phyloP scores from a whole-genome alignment of 1,139 yeast species.

The Yamadazyma songkhlaensis region DNA sequence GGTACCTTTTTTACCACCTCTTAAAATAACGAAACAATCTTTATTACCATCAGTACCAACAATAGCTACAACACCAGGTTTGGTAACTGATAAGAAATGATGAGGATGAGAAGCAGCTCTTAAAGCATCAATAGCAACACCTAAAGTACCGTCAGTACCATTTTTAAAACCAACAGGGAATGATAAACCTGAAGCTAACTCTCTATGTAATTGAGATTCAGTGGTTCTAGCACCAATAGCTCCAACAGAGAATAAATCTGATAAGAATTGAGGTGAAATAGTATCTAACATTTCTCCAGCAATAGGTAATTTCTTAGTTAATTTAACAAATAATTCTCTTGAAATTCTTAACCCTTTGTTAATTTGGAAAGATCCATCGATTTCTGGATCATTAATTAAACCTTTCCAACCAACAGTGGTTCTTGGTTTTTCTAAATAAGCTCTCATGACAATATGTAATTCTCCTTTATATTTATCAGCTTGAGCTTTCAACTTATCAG shows the following conservation, averaged over 20 bases:
- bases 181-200: constrained; percentile 89
- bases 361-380: constrained; percentile 90
- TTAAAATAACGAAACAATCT: constrained; percentile 84
- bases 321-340: constrained; percentile 78
- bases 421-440: constrained; percentile 96
- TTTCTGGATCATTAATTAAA: constrained; percentile 93
- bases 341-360: constrained; percentile 91
- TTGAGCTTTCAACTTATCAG: constrained; percentile 57
- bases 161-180: constrained; percentile 98
- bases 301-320: constrained; percentile 80
- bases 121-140: constrained; percentile 91
- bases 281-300: constrained; percentile 98
- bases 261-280: constrained; percentile 88
- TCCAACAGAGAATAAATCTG: constrained; percentile 88
- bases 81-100: constrained; percentile 91
- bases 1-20: constrained; percentile 95
- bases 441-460: constrained; percentile 89
- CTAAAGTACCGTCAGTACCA: constrained; percentile 92
- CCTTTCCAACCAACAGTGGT: constrained; percentile 99
- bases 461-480: constrained; percentile 69
- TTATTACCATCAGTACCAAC: constrained; percentile 93
- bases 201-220: constrained; percentile 95
- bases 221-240: constrained; percentile 99
- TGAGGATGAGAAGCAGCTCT: constrained; percentile 92
- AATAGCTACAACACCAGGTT: constrained; percentile 85